phyloP scores from a whole-genome alignment of 2,329 filamentous ascomycete species.

The Botryotinia narcissicola region DNA sequence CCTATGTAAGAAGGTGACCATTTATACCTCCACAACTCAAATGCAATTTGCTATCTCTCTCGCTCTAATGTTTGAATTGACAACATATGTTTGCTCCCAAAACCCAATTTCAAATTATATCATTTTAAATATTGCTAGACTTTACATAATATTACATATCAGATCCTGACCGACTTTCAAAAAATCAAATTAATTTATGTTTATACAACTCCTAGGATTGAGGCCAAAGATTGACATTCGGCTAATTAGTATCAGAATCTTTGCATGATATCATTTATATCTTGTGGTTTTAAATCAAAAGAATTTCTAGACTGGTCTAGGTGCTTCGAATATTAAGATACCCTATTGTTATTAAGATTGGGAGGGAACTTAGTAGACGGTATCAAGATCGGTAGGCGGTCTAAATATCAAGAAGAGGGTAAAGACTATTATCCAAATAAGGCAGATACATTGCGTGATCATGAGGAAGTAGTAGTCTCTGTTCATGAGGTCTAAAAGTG shows the following conservation, averaged over 20 bases:
- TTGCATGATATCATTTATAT: not conserved
- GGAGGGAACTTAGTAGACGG: not conserved
- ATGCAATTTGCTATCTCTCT: not conserved
- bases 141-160: not conserved
- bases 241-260: not conserved
- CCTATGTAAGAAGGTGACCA: too few species aligned
- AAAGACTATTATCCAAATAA: not conserved
- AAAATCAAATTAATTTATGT: not conserved
- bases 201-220: not conserved
- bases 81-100: rapidly evolving
- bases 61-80: not conserved
- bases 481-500: not conserved
- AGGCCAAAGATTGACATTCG: not conserved
- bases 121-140: not conserved
- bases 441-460: not conserved
- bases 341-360: too few species aligned
- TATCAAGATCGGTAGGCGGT: not conserved
- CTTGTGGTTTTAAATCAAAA: not conserved
- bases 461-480: too few species aligned
- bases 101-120: not conserved
- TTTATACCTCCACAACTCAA: not conserved
- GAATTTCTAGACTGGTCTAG: not conserved
- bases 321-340: not conserved
- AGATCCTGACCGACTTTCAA: not conserved
- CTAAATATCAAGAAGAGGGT: not conserved